Percentiles rank a stretch among this genome's conserved stretches.
Conservation (phyloP, 345 rosid species). For the Hypericum perforatum region DNA sequence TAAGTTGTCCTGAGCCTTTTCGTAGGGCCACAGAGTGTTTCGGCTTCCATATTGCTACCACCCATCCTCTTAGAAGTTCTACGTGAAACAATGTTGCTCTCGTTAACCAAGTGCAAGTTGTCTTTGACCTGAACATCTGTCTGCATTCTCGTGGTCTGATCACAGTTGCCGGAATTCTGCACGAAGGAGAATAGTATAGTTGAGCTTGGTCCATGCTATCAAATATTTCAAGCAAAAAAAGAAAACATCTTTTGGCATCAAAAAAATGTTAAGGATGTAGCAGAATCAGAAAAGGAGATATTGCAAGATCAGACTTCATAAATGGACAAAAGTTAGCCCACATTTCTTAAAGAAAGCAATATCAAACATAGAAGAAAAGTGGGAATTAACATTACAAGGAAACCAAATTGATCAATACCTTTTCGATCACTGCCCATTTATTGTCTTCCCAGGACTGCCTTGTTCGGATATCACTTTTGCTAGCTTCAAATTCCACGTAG, state of each 20-base stretch:
- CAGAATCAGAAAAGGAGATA: too few species aligned
- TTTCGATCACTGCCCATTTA: conserved; percentile 51
- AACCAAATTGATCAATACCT: background rate
- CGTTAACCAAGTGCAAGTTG: conserved; percentile 19
- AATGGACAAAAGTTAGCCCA: too few species aligned
- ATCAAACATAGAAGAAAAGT: background rate
- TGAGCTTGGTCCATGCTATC: too few species aligned
- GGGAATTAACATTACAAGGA: too few species aligned
- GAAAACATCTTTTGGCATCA: too few species aligned
- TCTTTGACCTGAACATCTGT: conserved; percentile 17
- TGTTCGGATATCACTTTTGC: conserved; percentile 35
- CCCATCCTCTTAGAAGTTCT: conserved; percentile 31
- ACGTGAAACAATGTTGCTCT: conserved; percentile 22
- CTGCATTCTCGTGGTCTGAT: conserved; percentile 13
- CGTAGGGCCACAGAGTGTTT: conserved; percentile 17
- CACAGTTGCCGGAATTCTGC: conserved; percentile 28
- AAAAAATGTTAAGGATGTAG: too few species aligned
- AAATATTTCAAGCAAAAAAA: too few species aligned
- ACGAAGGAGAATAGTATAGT: background rate
- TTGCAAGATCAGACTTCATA: too few species aligned
- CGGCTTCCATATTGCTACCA: conserved; percentile 16
- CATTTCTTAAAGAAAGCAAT: conserved; percentile 7
- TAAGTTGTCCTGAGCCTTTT: conserved; percentile 27
- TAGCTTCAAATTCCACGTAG: conserved; percentile 41
- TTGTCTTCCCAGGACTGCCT: conserved; percentile 68